Percentiles rank a stretch among this genome's conserved stretches.
phyloP scores from a whole-genome alignment of 257 asterid genomes.

The Solanum arcanum region DNA sequence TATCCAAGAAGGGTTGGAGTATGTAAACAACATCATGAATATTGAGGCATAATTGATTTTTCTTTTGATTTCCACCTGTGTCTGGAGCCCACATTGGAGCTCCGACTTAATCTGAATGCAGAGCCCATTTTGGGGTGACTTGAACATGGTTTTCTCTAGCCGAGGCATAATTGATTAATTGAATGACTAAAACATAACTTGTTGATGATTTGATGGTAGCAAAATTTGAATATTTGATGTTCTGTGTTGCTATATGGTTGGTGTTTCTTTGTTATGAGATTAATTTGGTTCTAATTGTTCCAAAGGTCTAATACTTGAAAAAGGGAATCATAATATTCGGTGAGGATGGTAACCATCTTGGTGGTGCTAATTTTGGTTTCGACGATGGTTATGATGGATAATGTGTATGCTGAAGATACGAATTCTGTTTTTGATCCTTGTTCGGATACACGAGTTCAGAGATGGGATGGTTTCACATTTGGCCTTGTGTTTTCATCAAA shows the following conservation, averaged over 20 bases:
- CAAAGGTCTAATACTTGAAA: neutral
- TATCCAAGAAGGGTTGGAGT: neutral
- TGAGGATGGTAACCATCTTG: constrained; percentile 11
- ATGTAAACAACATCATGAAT: neutral
- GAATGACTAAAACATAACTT: neutral
- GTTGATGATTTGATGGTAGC: neutral
- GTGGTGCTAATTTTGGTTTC: neutral
- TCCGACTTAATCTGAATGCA: too few species aligned
- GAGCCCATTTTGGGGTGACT: too few species aligned
- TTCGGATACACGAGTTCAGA: constrained; percentile 56
- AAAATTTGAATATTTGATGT: neutral
- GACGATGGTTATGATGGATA: constrained; percentile 10
- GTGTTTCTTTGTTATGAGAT: neutral
- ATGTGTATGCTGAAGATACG: constrained; percentile 37
- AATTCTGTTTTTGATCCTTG: constrained; percentile 67
- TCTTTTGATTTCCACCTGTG: too few species aligned
- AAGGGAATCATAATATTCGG: neutral
- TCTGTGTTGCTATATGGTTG: neutral
- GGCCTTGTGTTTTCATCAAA: constrained; percentile 70
- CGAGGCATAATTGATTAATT: neutral
- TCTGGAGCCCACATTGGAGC: too few species aligned
- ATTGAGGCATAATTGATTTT: neutral
- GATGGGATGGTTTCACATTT: constrained; percentile 71
- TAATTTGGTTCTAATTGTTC: neutral
- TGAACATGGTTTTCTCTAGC: too few species aligned